Base-by-base conservation (phyloP, 805 yeast genomes). In the Candida silvicultrix region DNA sequence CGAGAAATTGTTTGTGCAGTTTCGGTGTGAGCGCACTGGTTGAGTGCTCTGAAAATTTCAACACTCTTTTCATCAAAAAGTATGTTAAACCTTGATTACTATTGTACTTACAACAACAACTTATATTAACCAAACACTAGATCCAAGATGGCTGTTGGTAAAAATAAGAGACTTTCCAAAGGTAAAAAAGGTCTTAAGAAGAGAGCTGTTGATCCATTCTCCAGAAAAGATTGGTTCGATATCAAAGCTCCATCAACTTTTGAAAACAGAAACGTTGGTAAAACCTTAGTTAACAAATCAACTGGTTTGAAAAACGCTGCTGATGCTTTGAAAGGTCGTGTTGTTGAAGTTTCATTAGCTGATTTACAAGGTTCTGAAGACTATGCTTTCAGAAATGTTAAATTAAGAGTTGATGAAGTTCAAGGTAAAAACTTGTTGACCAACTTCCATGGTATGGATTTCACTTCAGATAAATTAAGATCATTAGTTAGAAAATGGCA, bases 401-500 rank as follows among this genome's bases (percentile, higher is more conserved):
- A 85, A 77, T 87, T 92, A 77, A 89, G 97, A 80, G 96, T 92
- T 65, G 98, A 90, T 68, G 98, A 92, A 79, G 96, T 90, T 64
- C 97, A 92, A 80, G 98, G 97, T 78, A 88, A 89, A 80, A 89
- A 90, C 85, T 81, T 90, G 69, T 81, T 90, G 73, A 90, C 98
- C 81, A 92, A 92, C 95, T 92, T 90, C 95, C 97, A 90, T 82
- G 98, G 98, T 68, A 75, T 92, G 75, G 95, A 89, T 80, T 90
- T 92, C 85, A 90, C 98, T 68, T 80, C 95, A 59, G 97, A 90
- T 80, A 92, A 92, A 81, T 80, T 92, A 71, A 88, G 95, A 80
- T 90, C 97, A 49, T 81, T 92, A 73, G 97, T 90, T 57, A 89
- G 97, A 84, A 90, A 92, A 77, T 92, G 97, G 97, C 98, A 90